phyloP scores from a whole-genome alignment of 345 rosid genomes.

The Salix exigua region DNA sequence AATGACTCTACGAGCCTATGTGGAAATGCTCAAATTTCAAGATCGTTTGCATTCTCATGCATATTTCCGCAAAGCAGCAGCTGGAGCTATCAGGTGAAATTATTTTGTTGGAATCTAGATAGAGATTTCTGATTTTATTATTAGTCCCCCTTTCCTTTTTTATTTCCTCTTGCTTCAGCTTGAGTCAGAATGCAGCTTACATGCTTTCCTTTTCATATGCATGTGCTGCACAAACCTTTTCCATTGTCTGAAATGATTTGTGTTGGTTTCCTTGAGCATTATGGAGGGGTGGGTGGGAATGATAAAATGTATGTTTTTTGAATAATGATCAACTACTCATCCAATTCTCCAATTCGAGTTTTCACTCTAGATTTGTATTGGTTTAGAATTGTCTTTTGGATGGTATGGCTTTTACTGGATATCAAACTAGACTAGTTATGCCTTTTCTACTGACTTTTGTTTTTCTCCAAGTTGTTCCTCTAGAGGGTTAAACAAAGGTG shows the following conservation, averaged over 20 bases:
- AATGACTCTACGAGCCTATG: slow-evolving; percentile 94
- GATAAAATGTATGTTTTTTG: neutral
- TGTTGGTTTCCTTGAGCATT: neutral
- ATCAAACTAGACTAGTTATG: neutral
- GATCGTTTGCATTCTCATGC: slow-evolving; percentile 88
- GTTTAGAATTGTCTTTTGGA: neutral
- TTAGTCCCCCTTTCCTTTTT: neutral
- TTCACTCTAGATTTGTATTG: neutral
- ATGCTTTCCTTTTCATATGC: neutral
- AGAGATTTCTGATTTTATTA: neutral
- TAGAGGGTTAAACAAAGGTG: neutral
- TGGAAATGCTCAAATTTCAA: slow-evolving; percentile 97
- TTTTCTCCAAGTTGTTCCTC: neutral
- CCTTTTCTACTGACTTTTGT: neutral
- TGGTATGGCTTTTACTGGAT: neutral
- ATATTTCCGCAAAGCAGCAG: slow-evolving; percentile 94
- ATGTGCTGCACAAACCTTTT: neutral
- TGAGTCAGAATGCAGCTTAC: neutral
- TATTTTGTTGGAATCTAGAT: neutral
- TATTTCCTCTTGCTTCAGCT: neutral
- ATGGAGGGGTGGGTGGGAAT: neutral
- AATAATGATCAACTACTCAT: neutral
- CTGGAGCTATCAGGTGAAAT: slow-evolving; percentile 79
- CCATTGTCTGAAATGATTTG: neutral
- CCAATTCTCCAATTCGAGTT: neutral